Conservation (phyloP, 768 basidiomycete species). For the Psilocybe tampanensis region DNA sequence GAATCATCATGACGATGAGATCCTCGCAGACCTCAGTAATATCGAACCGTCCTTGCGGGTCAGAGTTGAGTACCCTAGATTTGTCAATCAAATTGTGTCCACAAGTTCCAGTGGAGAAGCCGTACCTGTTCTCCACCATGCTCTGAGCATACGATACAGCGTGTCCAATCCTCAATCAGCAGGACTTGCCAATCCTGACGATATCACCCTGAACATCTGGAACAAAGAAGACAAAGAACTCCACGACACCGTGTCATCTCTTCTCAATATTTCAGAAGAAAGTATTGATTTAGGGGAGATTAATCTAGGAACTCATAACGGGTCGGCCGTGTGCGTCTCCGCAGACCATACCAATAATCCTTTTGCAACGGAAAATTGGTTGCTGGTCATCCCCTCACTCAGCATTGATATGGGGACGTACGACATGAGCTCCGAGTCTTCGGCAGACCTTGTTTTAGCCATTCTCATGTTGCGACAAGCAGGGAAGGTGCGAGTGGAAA, state of each 20-base stretch:
- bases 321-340: not conserved
- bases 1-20: not conserved
- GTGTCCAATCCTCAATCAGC: not conserved
- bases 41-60: not conserved
- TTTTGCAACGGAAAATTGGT: not conserved
- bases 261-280: not conserved
- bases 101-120: not conserved
- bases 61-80: not conserved
- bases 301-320: not conserved
- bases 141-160: not conserved
- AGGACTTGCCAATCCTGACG: not conserved
- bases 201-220: not conserved
- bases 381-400: conserved; percentile 43
- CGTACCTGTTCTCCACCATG: not conserved
- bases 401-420: conserved; percentile 36
- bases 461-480: conserved; percentile 39
- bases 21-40: not conserved
- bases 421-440: conserved; percentile 32
- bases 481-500: conserved; percentile 39
- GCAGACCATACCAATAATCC: not conserved
- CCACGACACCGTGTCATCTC: not conserved
- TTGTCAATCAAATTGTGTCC: too few species aligned
- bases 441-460: conserved; percentile 49
- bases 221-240: not conserved
- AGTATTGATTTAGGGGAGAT: not conserved